Base-by-base conservation (phyloP, 2,329 filamentous ascomycete species). In the Pseudomassariella vexata region DNA sequence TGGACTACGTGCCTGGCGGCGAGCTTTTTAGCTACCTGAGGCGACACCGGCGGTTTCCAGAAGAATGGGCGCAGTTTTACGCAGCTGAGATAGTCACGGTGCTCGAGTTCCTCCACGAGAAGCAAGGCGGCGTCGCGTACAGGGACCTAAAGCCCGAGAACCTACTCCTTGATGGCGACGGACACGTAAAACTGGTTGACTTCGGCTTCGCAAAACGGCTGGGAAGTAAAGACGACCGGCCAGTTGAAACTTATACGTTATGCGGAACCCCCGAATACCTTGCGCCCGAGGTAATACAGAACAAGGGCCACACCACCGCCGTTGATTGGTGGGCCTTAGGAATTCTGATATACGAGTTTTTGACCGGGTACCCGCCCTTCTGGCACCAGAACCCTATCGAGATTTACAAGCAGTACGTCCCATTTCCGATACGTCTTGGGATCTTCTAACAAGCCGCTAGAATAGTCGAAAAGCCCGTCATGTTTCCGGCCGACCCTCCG, bases 291-390 rank as follows among this genome's bases (percentile, higher is more conserved):
- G 85, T 90, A 24, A 89, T 90, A 45, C 77, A 86, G 44, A 88
- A 86, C 54, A 87, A 85, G 53, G 85, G 82, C 9, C 78, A 82
- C 50, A 80, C 75, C 3, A 79, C 75, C 3, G 83, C 85, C 10
- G 85, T 90, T 21, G 85, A 90, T 63, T 90, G 85, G 85, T 90
- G 85, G 85, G 85, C 85, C 1, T 68, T 92, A 45, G 85, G 85
- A 17, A 88, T 90, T 44, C 60, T 92, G 35, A 79, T 90, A 37
- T 90, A 87, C 56, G 85, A 92, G 53, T 90, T 90, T 52, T 63
- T 90, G 29, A 87, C 85, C 8, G 85, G 85, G 18, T 88, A 89
- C 50, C 85, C 85, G 10, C 85, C 85, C 1, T 92, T 90, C 53
- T 92, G 85, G 83, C 81, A 89, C 51, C 79, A 85, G 43, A 90